Percentiles rank a stretch among this genome's conserved stretches.
These are phyloP conservation scores for Tympanopsis confertula DNA, from an alignment of 2,329 filamentous ascomycete genomes.

Conservation along the genomic window DNA sequence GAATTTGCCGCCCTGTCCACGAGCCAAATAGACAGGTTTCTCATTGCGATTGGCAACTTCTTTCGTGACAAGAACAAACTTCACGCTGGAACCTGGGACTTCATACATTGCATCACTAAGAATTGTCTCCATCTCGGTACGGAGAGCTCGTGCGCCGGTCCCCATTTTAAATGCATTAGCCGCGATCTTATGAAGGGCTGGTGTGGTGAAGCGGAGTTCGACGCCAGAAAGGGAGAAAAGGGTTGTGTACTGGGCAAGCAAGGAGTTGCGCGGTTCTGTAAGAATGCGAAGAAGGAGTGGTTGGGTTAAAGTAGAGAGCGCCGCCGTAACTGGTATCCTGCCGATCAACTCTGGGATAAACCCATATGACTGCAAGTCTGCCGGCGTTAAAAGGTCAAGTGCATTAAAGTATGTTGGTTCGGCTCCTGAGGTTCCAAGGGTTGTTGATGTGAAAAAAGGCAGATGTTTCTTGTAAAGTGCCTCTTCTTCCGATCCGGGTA, in stretches of 20 bases:
- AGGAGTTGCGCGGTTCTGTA: slow-evolving; percentile 54
- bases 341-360: slow-evolving; percentile 1
- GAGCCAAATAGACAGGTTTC: slow-evolving; percentile 34
- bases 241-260: slow-evolving; percentile 51
- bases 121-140: slow-evolving; percentile 35
- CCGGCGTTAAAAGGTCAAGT: not conserved
- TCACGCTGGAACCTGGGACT: slow-evolving; percentile 36
- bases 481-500: not conserved
- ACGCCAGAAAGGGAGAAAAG: slow-evolving; percentile 52
- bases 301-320: not conserved
- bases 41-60: slow-evolving; percentile 33
- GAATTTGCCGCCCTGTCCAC: slow-evolving; percentile 36
- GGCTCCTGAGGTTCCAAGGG: not conserved
- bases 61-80: slow-evolving; percentile 37
- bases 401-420: not conserved
- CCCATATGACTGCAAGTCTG: not conserved
- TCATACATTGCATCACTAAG: slow-evolving; percentile 38
- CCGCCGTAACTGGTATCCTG: not conserved
- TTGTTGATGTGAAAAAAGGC: not conserved
- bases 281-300: slow-evolving; percentile 44
- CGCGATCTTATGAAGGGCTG: slow-evolving; percentile 47
- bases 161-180: slow-evolving; percentile 48
- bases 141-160: slow-evolving; percentile 40
- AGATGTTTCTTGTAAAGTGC: slow-evolving; percentile 1
- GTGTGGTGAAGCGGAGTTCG: slow-evolving; percentile 51